Evolutionary conservation across 2,329 filamentous ascomycete species (phyloP), one percentile per base, ranked within the genome.

Genomic region (Pseudodiploospora longispora): DNA sequence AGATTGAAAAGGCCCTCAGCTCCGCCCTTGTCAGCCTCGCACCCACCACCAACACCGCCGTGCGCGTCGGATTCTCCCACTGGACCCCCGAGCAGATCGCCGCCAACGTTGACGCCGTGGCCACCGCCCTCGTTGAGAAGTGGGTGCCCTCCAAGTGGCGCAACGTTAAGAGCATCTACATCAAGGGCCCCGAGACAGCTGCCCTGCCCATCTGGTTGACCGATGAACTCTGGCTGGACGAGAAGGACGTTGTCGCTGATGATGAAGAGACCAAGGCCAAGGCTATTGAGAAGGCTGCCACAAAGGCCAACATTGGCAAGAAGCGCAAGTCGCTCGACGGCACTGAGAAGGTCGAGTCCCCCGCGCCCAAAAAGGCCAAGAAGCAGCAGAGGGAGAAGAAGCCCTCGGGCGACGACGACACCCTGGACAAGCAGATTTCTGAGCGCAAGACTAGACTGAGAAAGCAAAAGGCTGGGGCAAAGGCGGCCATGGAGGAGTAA

Each of bases 181-280:
- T 98, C 72, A 98, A 97, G 75, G 87, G 88, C 3, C 84, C 87
- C 29, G 82, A 87, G 59, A 95, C 91, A 4, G 84, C 83, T 49
- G 85, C 91, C 6, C 74, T 98, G 58, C 93, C 93, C n/a, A 82
- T 98, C 60, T 98, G 89, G 87, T 70, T 95, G 60, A 86, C 91
- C 4, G 84, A 89, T 54, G 89, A 96, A 73, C 74, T 98, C 51
- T 98, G 93, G 89, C 66, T 83, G 10, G 86, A 93, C 52, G 78
- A 83, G 48, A 75, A 80, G 49, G 82, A 87, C 50, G 79, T 84
- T 58, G 80, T 95, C 6, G 70, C 93, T 32, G 69, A 74, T 51
- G 70, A 74, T 33, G 68, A 73, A 47, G 73, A 72, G 54, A 59
- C 69, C 54, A 72, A 71, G 63, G 67, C 69, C 7, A 58, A 70